Percentiles rank a stretch among this genome's conserved stretches.
phyloP scores from a whole-genome alignment of 352 stramenopile genomes.

The Phytophthora hibernalis region DNA sequence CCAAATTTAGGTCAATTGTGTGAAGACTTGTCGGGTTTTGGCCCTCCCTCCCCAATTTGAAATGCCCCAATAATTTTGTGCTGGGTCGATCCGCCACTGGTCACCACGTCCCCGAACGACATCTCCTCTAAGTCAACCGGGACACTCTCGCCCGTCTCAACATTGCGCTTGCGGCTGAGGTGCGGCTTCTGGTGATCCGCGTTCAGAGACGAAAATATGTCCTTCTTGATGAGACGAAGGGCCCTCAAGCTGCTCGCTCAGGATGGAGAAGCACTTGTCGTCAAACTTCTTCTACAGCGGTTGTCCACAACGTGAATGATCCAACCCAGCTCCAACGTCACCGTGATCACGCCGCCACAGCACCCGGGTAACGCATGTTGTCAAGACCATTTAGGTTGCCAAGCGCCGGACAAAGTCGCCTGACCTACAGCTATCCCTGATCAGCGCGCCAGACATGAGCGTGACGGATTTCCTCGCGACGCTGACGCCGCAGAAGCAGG shows the following conservation, averaged over 20 bases:
- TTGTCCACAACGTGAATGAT: conserved; percentile 89
- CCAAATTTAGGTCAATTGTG: too few relatives aligned
- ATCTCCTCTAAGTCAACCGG: conserved; percentile 84
- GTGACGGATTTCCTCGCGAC: conserved; percentile 73
- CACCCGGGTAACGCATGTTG: conserved; percentile 70
- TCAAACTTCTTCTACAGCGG: conserved; percentile 88
- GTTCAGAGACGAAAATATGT: conserved; percentile 82
- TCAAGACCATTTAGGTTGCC: conserved; percentile 58
- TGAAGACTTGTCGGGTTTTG: too few relatives aligned
- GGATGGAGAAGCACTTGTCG: conserved; percentile 85
- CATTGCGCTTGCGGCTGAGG: conserved; percentile 72
- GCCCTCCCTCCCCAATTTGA: too few relatives aligned
- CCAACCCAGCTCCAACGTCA: conserved; percentile 86
- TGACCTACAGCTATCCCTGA: conserved; percentile 76
- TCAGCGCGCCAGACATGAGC: conserved; percentile 69
- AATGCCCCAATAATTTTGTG: too few relatives aligned
- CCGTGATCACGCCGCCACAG: conserved; percentile 81
- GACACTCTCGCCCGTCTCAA: conserved; percentile 40
- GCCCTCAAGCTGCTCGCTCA: conserved; percentile 73
- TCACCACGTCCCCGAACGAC: conserved; percentile 84
- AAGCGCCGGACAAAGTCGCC: conserved; percentile 51
- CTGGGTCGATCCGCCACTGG: too few relatives aligned
- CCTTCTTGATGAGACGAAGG: conserved; percentile 73
- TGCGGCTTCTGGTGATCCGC: conserved; percentile 91
- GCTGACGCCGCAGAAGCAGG: conserved; percentile 58